A percentile compares a stretch with the other conserved stretches of the same genome.
These are phyloP conservation scores for Suhomyces bribrorum DNA, from an alignment of 1,139 yeast species.

Conservation along the genomic window DNA sequence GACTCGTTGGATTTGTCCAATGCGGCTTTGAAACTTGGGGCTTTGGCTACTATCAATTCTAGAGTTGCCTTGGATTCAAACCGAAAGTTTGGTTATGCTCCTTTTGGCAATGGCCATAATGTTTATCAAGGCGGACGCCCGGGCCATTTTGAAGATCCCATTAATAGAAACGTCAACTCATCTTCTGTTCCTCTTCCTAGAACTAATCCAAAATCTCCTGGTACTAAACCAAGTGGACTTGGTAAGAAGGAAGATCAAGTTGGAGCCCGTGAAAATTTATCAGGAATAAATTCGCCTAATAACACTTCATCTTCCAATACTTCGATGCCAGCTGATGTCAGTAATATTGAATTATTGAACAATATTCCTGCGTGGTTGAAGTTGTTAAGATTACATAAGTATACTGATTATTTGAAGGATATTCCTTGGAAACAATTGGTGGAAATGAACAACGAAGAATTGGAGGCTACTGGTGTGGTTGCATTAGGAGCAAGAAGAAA, in stretches of 20 bases:
- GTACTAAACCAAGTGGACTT: constrained; percentile 9
- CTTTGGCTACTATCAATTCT: constrained; percentile 62
- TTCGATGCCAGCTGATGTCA: constrained; percentile 61
- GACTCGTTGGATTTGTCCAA: constrained; percentile 40
- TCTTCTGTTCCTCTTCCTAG: constrained; percentile 39
- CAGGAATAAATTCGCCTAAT: constrained; percentile 17
- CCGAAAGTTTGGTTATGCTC: constrained; percentile 35
- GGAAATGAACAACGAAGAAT: constrained; percentile 63
- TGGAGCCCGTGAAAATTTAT: constrained; percentile 15
- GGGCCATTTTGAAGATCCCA: constrained; percentile 34
- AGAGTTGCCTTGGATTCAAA: constrained; percentile 60
- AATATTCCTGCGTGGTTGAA: constrained; percentile 95
- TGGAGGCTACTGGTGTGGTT: constrained; percentile 79
- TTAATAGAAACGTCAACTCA: constrained; percentile 39
- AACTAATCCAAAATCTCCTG: constrained; percentile 15
- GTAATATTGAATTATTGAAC: constrained; percentile 61
- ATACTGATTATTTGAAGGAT: constrained; percentile 79
- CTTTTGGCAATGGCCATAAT: constrained; percentile 8
- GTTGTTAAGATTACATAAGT: constrained; percentile 85
- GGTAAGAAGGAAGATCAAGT: constrained; percentile 10
- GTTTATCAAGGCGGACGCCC: constrained; percentile 15
- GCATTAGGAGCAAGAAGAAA: constrained; percentile 96
- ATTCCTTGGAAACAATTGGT: constrained; percentile 80
- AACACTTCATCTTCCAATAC: constrained; percentile 20
- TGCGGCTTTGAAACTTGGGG: constrained; percentile 57